phyloP scores from a whole-genome alignment of 164 flowering plant genomes.

The Vitis rupestris region DNA sequence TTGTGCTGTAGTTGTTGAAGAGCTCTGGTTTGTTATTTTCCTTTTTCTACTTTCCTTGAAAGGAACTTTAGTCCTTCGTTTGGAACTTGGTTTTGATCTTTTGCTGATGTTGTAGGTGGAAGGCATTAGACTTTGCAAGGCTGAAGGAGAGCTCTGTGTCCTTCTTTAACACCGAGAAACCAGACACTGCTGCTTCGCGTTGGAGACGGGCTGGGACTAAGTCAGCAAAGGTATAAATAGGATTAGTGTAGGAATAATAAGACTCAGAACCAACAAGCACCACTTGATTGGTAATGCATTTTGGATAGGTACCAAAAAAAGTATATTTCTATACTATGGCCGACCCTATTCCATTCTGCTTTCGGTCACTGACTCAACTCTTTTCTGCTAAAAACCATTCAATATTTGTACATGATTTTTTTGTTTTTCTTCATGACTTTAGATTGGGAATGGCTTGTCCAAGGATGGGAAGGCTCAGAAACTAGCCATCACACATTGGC shows the following conservation, averaged over 20 bases:
- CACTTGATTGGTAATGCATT: no score
- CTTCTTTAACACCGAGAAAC: constrained; percentile 38
- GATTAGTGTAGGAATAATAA: no score
- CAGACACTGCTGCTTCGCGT: constrained; percentile 51
- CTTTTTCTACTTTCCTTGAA: neutral
- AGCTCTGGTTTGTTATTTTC: constrained; percentile 50
- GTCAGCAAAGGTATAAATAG: constrained; percentile 52
- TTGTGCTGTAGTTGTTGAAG: constrained; percentile 74
- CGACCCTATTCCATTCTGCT: neutral
- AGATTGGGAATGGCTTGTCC: constrained; percentile 79
- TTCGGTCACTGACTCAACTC: no score
- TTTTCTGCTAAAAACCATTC: no score
- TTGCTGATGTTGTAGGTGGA: constrained; percentile 51
- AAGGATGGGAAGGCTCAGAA: constrained; percentile 79
- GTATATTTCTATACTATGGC: no score
- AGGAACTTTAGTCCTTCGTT: neutral
- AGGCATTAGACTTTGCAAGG: constrained; percentile 59
- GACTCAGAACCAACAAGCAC: no score
- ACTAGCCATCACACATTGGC: constrained; percentile 78
- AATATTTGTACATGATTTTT: no score
- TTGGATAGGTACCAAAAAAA: no score
- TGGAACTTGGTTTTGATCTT: neutral
- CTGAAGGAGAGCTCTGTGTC: constrained; percentile 52
- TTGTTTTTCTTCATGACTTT: neutral
- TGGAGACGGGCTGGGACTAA: constrained; percentile 60